A percentile compares a stretch with the other conserved stretches of the same genome.
phyloP scores from a whole-genome alignment of 768 basidiomycete species.

The Tulasnella sp. region DNA sequence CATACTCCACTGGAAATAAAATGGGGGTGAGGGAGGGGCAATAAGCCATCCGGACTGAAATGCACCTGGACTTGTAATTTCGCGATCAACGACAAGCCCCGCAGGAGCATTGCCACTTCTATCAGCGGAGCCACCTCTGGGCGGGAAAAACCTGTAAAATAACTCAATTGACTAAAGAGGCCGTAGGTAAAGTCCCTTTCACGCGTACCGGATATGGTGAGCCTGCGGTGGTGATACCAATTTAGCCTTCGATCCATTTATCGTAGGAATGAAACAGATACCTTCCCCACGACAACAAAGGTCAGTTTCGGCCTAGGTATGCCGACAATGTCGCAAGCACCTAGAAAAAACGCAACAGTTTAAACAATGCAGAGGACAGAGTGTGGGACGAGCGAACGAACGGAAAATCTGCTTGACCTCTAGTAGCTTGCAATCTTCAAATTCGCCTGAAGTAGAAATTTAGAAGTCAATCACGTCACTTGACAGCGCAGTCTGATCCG shows the following conservation, averaged over 20 bases:
- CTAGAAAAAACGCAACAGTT: conserved; percentile 49
- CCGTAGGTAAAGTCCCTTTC: not conserved
- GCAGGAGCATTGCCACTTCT: conserved; percentile 65
- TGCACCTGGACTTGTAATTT: conserved; percentile 4
- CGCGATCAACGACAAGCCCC: conserved; percentile 64
- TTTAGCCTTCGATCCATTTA: not conserved
- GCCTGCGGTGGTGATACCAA: conserved; percentile 28
- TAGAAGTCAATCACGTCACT: not conserved
- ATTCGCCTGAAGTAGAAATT: not conserved
- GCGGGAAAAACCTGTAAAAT: conserved; percentile 43
- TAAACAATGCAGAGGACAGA: not conserved
- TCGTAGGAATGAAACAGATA: not conserved
- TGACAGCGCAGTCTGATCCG: not conserved
- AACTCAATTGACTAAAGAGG: not conserved
- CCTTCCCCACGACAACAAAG: conserved; percentile 68
- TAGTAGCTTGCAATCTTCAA: not conserved
- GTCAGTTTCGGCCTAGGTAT: conserved; percentile 50
- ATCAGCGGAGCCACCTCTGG: conserved; percentile 41
- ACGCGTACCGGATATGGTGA: conserved; percentile 47
- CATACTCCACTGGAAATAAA: conserved; percentile 49
- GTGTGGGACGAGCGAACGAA: not conserved
- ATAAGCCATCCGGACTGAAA: conserved; percentile 23
- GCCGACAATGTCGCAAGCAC: conserved; percentile 49
- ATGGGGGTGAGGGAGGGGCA: conserved; percentile 41
- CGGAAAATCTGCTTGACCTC: conserved; percentile 6